Percentiles rank a stretch among this genome's conserved stretches.
Evolutionary conservation across 805 yeast species (phyloP).

Genomic region (Torulaspora maleeae): DNA sequence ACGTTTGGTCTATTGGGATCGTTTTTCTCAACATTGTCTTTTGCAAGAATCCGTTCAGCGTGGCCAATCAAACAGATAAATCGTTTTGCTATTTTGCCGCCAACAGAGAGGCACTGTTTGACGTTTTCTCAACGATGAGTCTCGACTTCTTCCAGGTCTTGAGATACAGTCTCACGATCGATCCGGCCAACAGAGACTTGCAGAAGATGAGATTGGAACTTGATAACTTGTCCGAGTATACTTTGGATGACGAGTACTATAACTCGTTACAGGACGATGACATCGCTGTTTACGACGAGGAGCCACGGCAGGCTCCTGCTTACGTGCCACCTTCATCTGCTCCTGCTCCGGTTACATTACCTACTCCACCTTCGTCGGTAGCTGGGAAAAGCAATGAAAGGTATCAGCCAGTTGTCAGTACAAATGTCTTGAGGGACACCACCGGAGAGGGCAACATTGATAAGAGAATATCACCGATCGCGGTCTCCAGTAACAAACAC

Average conservation of each 20-base stretch:
- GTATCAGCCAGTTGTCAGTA: not conserved
- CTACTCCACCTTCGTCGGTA: slow-evolving; percentile 29
- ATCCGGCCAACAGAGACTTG: slow-evolving; percentile 79
- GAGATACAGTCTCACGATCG: slow-evolving; percentile 71
- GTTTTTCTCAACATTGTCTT: slow-evolving; percentile 79
- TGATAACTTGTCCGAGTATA: slow-evolving; percentile 56
- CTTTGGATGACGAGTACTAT: slow-evolving; percentile 72
- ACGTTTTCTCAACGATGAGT: slow-evolving; percentile 85
- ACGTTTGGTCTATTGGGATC: slow-evolving; percentile 86
- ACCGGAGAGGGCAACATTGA: not conserved
- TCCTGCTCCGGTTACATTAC: slow-evolving; percentile 28
- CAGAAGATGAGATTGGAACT: slow-evolving; percentile 57
- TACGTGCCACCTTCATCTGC: slow-evolving; percentile 30
- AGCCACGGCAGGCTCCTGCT: slow-evolving; percentile 22
- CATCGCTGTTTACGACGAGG: slow-evolving; percentile 13
- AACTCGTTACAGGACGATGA: slow-evolving; percentile 44
- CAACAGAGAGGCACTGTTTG: slow-evolving; percentile 84
- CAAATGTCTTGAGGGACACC: not conserved
- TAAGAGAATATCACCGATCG: not conserved
- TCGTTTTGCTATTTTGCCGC: slow-evolving; percentile 80
- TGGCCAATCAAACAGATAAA: slow-evolving; percentile 76
- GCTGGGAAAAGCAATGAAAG: slow-evolving; percentile 11
- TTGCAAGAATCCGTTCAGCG: slow-evolving; percentile 80
- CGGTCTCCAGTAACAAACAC: not conserved
- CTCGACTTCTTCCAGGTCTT: slow-evolving; percentile 81